phyloP scores from a whole-genome alignment of 352 stramenopile species.

The Globisporangium viniferum region DNA sequence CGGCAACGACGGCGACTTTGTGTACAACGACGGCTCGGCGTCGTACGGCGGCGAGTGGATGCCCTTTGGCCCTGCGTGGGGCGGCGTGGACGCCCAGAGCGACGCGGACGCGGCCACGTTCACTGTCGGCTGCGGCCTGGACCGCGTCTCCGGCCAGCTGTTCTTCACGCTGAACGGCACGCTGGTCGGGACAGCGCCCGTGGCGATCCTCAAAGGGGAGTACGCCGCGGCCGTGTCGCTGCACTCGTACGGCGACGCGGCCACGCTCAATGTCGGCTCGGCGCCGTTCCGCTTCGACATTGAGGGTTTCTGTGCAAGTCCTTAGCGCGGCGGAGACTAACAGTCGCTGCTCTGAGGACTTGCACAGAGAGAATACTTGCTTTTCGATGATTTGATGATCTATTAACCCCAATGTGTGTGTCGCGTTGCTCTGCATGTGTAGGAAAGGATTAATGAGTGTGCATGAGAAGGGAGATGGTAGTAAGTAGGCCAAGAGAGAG shows the following conservation, averaged over 20 bases:
- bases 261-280: constrained; percentile 66
- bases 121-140: constrained; percentile 74
- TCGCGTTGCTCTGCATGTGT: neutral
- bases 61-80: constrained; percentile 71
- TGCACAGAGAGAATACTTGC: constrained; percentile 37
- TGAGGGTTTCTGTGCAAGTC: constrained; percentile 88
- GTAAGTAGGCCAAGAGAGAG: neutral
- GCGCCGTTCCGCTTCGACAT: constrained; percentile 80
- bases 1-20: constrained; percentile 83
- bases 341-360: constrained; percentile 21
- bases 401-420: neutral
- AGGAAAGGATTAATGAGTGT: neutral
- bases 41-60: constrained; percentile 69
- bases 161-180: constrained; percentile 84
- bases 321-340: constrained; percentile 22
- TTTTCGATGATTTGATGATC: neutral
- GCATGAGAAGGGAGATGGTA: neutral
- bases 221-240: constrained; percentile 79
- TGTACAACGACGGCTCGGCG: constrained; percentile 71
- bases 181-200: constrained; percentile 47
- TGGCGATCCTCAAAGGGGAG: constrained; percentile 44
- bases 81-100: constrained; percentile 26
- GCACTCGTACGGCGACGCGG: constrained; percentile 68
- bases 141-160: constrained; percentile 42
- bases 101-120: constrained; percentile 27